These are phyloP conservation scores for Dittrichia graveolens DNA, from an alignment of 129 eudicot species.

Conservation along the genomic window DNA sequence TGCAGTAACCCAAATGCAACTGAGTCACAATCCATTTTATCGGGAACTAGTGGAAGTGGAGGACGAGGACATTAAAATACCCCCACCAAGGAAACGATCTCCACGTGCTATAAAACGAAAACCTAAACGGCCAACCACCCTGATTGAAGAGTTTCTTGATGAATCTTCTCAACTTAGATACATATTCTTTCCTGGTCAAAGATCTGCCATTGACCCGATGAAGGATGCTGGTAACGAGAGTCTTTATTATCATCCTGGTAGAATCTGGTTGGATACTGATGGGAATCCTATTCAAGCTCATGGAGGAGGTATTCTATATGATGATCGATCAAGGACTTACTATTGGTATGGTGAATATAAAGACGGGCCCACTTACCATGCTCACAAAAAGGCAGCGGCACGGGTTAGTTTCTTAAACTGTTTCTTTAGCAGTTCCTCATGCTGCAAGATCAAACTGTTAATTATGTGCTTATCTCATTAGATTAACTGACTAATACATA, in stretches of 20 bases:
- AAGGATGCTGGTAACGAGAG: constrained; percentile 66
- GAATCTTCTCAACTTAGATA: constrained; percentile 87
- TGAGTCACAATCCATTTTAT: constrained; percentile 45
- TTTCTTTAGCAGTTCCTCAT: too few relatives aligned
- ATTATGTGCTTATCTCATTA: neutral
- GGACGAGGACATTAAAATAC: constrained; percentile 80
- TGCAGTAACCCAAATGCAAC: constrained; percentile 34
- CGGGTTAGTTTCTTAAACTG: constrained; percentile 60
- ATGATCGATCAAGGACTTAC: constrained; percentile 58
- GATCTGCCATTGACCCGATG: constrained; percentile 65
- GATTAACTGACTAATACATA: neutral
- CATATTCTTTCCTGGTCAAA: constrained; percentile 72
- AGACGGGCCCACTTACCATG: constrained; percentile 94
- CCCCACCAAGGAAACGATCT: constrained; percentile 90
- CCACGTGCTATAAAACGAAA: constrained; percentile 90
- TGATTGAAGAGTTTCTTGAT: constrained; percentile 92
- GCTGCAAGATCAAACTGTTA: too few relatives aligned
- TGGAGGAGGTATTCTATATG: constrained; percentile 92
- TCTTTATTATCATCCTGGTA: constrained; percentile 79
- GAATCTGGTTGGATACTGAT: constrained; percentile 95
- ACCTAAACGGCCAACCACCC: constrained; percentile 63
- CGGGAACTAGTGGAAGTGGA: constrained; percentile 83
- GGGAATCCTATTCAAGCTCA: constrained; percentile 99
- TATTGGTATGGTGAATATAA: constrained; percentile 98
- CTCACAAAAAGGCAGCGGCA: constrained; percentile 89